Conservation (phyloP, 306 rosid genomes). For the Aeschynomene evenia region DNA sequence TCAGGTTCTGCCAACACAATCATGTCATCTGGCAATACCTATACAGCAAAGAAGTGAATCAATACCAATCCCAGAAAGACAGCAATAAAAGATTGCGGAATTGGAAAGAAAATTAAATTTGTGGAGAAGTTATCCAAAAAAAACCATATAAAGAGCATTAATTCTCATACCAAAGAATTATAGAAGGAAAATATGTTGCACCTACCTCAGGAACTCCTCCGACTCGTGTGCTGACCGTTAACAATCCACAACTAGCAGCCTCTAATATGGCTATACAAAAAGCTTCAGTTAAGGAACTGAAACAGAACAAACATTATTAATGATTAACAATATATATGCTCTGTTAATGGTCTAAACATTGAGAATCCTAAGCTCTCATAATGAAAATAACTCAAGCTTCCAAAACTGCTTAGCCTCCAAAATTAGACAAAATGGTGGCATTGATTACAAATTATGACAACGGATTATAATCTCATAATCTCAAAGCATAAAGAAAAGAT, state of each 20-base stretch:
- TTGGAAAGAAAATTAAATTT: neutral
- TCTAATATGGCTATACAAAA: constrained; percentile 96
- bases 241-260: constrained; percentile 98
- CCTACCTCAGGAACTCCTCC: constrained; percentile 95
- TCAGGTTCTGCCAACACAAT: constrained; percentile 85
- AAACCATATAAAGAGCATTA: neutral
- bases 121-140: neutral
- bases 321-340: neutral
- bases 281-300: constrained; percentile 93
- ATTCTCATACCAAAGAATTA: constrained; percentile 14
- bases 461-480: neutral
- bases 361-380: constrained; percentile 8
- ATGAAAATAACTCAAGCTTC: constrained; percentile 1
- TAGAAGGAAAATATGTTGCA: constrained; percentile 8
- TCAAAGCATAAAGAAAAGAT: neutral
- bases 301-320: constrained; percentile 22
- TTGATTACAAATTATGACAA: neutral
- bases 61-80: constrained; percentile 17
- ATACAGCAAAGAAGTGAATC: constrained; percentile 35
- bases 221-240: constrained; percentile 87
- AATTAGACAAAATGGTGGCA: neutral
- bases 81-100: neutral
- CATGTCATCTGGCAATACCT: constrained; percentile 97
- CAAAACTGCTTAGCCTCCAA: neutral
- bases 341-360: neutral